Percentiles rank a stretch among this genome's conserved stretches.
Evolutionary conservation across 1,284 basidiomycete species (phyloP).

Genomic region (Naganishia liquefaciens): DNA sequence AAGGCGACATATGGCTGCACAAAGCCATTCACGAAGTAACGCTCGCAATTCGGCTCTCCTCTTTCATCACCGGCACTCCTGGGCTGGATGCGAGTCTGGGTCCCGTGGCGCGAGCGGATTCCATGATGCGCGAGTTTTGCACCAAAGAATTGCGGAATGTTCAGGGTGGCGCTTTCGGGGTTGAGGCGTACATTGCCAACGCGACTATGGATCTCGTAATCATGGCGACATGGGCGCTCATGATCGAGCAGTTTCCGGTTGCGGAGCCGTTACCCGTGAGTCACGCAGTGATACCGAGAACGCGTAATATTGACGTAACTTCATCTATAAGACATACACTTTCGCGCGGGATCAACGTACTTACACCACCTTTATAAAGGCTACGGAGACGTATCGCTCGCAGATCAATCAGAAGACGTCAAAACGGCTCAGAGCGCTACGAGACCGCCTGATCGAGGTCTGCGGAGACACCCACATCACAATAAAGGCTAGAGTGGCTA

Average conservation of each 20-base stretch:
- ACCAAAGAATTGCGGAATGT: slow-evolving; percentile 51
- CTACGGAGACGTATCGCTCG: slow-evolving; percentile 37
- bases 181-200: slow-evolving; percentile 45
- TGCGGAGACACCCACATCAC: slow-evolving; percentile 44
- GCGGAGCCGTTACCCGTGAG: slow-evolving; percentile 48
- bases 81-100: slow-evolving; percentile 1
- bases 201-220: slow-evolving; percentile 52
- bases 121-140: slow-evolving; percentile 47
- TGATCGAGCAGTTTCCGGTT: slow-evolving; percentile 40
- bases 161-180: slow-evolving; percentile 40
- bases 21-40: slow-evolving; percentile 48
- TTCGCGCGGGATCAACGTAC: slow-evolving; percentile 53
- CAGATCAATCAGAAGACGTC: slow-evolving; percentile 37
- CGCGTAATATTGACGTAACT: not conserved
- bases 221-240: slow-evolving; percentile 49
- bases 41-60: slow-evolving; percentile 33
- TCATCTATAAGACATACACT: slow-evolving; percentile 47
- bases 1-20: slow-evolving; percentile 51
- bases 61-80: slow-evolving; percentile 10
- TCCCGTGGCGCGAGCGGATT: slow-evolving; percentile 47
- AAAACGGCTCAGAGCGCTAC: slow-evolving; percentile 38
- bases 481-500: slow-evolving; percentile 30
- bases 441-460: slow-evolving; percentile 40
- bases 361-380: slow-evolving; percentile 43
- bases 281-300: slow-evolving; percentile 3